Conservation (phyloP, 2,329 filamentous ascomycete genomes). For the Fusarium nodosum region DNA sequence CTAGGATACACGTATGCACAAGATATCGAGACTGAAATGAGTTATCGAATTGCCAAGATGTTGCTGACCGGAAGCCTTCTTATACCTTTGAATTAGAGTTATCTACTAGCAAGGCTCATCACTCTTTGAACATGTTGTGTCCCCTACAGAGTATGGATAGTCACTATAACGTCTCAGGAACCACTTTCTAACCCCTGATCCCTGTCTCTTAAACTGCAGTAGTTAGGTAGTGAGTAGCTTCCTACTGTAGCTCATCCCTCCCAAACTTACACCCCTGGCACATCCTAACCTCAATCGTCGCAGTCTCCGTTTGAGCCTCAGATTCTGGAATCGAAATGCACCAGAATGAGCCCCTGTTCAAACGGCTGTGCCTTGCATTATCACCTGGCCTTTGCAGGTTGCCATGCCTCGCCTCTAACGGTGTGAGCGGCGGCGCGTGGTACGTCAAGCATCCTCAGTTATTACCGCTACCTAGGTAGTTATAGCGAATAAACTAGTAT, state of each 20-base stretch:
- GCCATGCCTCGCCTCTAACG: conserved; percentile 26
- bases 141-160: neutral
- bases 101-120: conserved; percentile 7
- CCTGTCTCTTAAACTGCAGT: conserved; percentile 9
- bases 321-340: conserved; percentile 35
- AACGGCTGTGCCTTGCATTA: conserved; percentile 12
- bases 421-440: conserved; percentile 21
- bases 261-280: conserved; percentile 37
- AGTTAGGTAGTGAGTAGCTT: no score
- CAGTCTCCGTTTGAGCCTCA: conserved; percentile 49
- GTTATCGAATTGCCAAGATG: conserved; percentile 7
- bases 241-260: no score
- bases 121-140: neutral
- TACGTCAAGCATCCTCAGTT: conserved; percentile 7
- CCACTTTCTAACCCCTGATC: conserved; percentile 26
- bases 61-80: neutral
- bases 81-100: conserved; percentile 21
- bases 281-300: conserved; percentile 43
- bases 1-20: neutral
- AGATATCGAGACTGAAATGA: conserved; percentile 11
- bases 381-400: neutral
- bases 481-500: conserved; percentile 27
- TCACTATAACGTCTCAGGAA: conserved; percentile 32
- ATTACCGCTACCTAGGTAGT: conserved; percentile 1
- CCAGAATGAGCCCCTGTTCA: conserved; percentile 24